Percentiles rank a stretch among this genome's conserved stretches.
phyloP scores from a whole-genome alignment of 257 asterid species.

The Petunia axillaris region DNA sequence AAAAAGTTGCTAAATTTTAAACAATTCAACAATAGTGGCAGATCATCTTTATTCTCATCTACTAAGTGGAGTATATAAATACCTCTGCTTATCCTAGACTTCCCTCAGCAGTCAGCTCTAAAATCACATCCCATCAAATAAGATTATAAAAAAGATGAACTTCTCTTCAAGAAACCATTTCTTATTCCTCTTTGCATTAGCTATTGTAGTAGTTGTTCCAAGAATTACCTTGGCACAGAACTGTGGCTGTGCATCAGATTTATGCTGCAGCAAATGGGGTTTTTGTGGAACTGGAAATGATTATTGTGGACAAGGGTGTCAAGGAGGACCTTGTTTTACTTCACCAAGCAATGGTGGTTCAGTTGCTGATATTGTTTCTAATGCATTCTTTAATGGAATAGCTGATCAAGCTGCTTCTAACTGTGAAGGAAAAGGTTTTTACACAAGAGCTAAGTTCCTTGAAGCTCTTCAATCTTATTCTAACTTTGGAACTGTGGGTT shows the following conservation, averaged over 20 bases:
- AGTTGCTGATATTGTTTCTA: conserved; percentile 32
- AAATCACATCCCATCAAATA: too few species aligned
- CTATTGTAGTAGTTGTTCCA: conserved; percentile 16
- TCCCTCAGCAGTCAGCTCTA: too few species aligned
- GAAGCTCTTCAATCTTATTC: conserved; percentile 40
- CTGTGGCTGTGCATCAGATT: conserved; percentile 29
- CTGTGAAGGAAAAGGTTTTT: conserved; percentile 47
- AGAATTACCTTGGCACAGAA: conserved; percentile 26
- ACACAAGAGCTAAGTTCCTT: conserved; percentile 48
- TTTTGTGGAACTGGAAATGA: conserved; percentile 41
- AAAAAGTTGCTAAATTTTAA: too few species aligned
- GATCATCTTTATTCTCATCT: too few species aligned
- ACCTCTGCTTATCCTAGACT: too few species aligned
- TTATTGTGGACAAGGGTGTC: conserved; percentile 56
- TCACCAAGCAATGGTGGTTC: conserved; percentile 11
- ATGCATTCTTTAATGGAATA: conserved; percentile 39
- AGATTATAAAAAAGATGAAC: too few species aligned
- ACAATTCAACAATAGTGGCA: too few species aligned
- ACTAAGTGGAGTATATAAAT: too few species aligned
- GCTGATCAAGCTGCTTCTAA: conserved; percentile 36
- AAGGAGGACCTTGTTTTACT: conserved; percentile 35
- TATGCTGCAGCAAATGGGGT: conserved; percentile 48
- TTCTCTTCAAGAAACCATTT: neutral
- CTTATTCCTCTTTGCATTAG: neutral
- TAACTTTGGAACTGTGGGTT: conserved; percentile 45